Evolutionary conservation across 345 rosid genomes (phyloP).

Genomic region (Ricinus communis): DNA sequence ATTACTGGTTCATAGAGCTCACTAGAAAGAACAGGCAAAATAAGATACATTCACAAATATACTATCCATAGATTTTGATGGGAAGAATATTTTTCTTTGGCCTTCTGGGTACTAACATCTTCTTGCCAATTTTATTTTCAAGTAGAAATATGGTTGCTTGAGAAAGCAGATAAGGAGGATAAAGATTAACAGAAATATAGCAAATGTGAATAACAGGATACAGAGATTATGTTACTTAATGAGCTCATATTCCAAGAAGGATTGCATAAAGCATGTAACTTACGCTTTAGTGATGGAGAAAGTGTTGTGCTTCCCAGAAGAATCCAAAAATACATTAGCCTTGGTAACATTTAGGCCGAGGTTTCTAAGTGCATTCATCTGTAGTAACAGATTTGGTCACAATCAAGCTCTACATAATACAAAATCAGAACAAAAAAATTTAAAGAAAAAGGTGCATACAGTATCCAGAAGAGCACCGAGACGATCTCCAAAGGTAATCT

Average conservation of each 20-base stretch:
- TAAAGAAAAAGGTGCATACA: slow-evolving; percentile 31
- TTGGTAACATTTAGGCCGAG: slow-evolving; percentile 90
- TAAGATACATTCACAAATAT: too few relatives aligned
- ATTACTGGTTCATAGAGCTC: slow-evolving; percentile 2
- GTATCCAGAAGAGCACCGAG: slow-evolving; percentile 97
- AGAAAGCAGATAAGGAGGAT: too few relatives aligned
- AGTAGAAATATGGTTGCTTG: too few relatives aligned
- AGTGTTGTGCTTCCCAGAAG: slow-evolving; percentile 93
- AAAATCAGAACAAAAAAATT: background rate
- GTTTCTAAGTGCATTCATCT: slow-evolving; percentile 93
- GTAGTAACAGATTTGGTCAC: slow-evolving; percentile 28
- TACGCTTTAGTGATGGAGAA: slow-evolving; percentile 84
- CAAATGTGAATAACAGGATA: too few relatives aligned
- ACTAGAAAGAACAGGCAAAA: background rate
- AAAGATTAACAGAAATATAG: too few relatives aligned
- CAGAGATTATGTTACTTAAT: background rate
- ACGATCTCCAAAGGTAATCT: slow-evolving; percentile 94
- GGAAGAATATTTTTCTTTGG: too few relatives aligned
- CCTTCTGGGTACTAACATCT: too few relatives aligned
- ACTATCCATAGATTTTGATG: too few relatives aligned
- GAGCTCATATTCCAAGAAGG: background rate
- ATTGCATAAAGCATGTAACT: slow-evolving; percentile 26
- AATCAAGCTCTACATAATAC: slow-evolving; percentile 3
- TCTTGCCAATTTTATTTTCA: too few relatives aligned
- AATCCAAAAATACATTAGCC: slow-evolving; percentile 86